phyloP scores from a whole-genome alignment of 768 basidiomycete species.

The Lentinula lateritia region DNA sequence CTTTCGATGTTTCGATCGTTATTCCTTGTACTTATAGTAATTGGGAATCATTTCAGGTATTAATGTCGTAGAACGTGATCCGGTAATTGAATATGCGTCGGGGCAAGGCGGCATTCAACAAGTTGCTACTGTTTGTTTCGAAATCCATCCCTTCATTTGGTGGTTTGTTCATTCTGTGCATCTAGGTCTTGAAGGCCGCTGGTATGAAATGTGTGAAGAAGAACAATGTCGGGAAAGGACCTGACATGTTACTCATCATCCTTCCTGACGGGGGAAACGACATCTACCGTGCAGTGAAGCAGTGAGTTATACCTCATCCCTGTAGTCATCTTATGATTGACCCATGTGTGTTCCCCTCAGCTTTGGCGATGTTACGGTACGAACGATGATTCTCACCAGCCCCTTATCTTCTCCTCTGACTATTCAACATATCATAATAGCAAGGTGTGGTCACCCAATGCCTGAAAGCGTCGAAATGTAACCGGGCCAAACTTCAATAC shows the following conservation, averaged over 20 bases:
- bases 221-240: constrained; percentile 21
- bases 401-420: neutral
- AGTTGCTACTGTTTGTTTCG: neutral
- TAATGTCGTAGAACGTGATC: neutral
- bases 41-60: neutral
- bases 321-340: neutral
- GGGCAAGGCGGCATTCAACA: neutral
- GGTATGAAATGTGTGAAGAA: constrained; percentile 32
- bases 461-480: constrained; percentile 40
- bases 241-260: constrained; percentile 41
- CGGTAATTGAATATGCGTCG: neutral
- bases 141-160: neutral
- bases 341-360: neutral
- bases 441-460: constrained; percentile 54
- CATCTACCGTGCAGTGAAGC: constrained; percentile 50
- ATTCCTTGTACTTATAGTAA: too few relatives aligned
- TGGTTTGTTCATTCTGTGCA: neutral
- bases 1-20: neutral
- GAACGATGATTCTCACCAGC: too few relatives aligned
- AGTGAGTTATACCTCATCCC: constrained; percentile 29
- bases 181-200: neutral
- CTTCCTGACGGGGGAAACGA: constrained; percentile 52
- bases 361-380: constrained; percentile 33
- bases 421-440: constrained; percentile 34
- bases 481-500: constrained; percentile 42